A percentile compares a stretch with the other conserved stretches of the same genome.
Conservation (phyloP, 163 green algal genomes). For the Scenedesmus sp. region DNA sequence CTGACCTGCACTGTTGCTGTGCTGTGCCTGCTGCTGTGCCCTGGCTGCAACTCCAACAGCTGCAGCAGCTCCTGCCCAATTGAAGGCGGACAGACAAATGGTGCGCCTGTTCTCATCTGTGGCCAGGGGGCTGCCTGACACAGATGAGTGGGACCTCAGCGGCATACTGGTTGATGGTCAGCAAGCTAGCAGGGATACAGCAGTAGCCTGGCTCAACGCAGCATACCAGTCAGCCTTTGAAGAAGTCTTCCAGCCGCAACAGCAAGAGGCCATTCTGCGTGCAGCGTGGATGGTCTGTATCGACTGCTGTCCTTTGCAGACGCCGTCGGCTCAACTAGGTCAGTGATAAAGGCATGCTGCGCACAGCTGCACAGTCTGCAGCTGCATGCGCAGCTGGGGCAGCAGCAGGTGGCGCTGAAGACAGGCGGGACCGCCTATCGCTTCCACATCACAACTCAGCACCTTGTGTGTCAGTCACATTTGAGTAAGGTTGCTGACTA, state of each 20-base stretch:
- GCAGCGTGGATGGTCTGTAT: neutral
- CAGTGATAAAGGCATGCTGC: neutral
- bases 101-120: too few species aligned
- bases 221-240: neutral
- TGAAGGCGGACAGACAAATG: too few species aligned
- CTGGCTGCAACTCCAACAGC: too few species aligned
- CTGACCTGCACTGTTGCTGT: too few species aligned
- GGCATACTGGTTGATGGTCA: neutral
- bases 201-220: neutral
- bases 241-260: neutral
- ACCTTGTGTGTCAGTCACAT: neutral
- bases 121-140: neutral
- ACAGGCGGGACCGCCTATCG: neutral
- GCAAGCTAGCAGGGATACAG: neutral
- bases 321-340: neutral
- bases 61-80: too few species aligned
- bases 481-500: neutral
- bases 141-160: slow-evolving; percentile 1
- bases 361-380: neutral
- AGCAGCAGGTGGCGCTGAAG: slow-evolving; percentile 22
- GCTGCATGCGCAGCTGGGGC: neutral
- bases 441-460: neutral
- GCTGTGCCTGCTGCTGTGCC: too few species aligned
- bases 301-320: neutral
- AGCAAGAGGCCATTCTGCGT: too few species aligned